These are phyloP conservation scores for Geum urbanum DNA, from an alignment of 306 rosid species.

Conservation along the genomic window DNA sequence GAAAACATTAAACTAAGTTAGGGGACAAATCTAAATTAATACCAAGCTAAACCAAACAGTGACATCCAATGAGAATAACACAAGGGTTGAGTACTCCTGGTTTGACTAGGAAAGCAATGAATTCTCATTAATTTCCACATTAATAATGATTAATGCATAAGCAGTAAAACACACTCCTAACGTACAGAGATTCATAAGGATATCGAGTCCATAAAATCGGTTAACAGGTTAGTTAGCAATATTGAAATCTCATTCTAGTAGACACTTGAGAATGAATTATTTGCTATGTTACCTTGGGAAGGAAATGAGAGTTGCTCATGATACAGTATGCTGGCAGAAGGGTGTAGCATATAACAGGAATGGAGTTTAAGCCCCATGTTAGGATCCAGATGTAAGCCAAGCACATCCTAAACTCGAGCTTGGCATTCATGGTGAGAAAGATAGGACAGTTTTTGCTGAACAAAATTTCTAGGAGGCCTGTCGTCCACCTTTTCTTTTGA, in stretches of 20 bases:
- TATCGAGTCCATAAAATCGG: not conserved
- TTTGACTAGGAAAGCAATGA: no score
- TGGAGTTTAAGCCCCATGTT: slow-evolving; percentile 9
- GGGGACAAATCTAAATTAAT: no score
- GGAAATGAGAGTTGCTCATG: slow-evolving; percentile 28
- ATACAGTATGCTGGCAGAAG: slow-evolving; percentile 30
- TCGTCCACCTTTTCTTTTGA: slow-evolving; percentile 34
- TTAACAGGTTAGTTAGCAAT: not conserved
- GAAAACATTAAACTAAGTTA: no score
- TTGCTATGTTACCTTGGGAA: slow-evolving; percentile 29
- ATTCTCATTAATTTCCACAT: no score
- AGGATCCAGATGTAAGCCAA: slow-evolving; percentile 22
- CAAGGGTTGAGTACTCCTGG: no score
- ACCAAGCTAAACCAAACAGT: no score
- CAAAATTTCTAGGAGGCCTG: slow-evolving; percentile 21
- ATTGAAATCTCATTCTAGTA: no score
- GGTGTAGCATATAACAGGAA: slow-evolving; percentile 26
- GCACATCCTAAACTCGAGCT: slow-evolving; percentile 27
- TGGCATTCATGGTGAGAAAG: not conserved
- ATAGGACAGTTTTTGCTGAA: slow-evolving; percentile 22
- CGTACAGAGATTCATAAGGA: no score
- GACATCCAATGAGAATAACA: no score
- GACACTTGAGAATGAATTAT: not conserved
- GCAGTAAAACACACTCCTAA: no score
- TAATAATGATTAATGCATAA: no score